Conservation (phyloP, 768 basidiomycete species). For the Sarcodon aspratus region DNA sequence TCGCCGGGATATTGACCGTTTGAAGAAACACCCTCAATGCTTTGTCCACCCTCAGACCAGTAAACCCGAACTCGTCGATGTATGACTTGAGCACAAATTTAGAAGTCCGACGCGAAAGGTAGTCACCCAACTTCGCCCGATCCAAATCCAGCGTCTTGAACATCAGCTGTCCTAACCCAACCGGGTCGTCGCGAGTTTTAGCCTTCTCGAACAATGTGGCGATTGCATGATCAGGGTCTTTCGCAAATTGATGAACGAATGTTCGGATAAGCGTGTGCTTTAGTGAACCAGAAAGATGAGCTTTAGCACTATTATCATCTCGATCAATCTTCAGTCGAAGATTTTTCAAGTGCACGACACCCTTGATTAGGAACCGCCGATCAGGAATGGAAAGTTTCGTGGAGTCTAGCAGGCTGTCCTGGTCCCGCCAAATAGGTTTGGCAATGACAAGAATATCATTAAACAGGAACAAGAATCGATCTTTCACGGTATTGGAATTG, state of each 20-base stretch:
- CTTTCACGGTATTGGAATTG: constrained; percentile 88
- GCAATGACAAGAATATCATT: constrained; percentile 89
- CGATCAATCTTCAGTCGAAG: constrained; percentile 63
- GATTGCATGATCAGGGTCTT: constrained; percentile 75
- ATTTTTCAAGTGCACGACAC: constrained; percentile 67
- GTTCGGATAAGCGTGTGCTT: constrained; percentile 55
- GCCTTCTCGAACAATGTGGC: constrained; percentile 54
- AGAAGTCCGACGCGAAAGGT: constrained; percentile 64
- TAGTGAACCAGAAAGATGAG: constrained; percentile 22
- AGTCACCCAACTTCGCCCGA: constrained; percentile 72
- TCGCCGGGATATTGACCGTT: constrained; percentile 56
- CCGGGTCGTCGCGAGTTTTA: constrained; percentile 50
- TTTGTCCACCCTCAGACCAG: constrained; percentile 74
- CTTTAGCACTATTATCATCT: constrained; percentile 41
- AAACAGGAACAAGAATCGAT: constrained; percentile 95
- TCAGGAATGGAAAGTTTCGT: constrained; percentile 49
- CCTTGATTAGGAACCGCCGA: constrained; percentile 81
- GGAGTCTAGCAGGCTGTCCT: constrained; percentile 48
- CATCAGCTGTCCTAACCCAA: constrained; percentile 61
- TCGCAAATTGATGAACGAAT: constrained; percentile 72
- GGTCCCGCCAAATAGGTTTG: constrained; percentile 72
- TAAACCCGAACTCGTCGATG: constrained; percentile 81
- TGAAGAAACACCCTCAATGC: constrained; percentile 85
- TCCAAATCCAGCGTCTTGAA: constrained; percentile 83
- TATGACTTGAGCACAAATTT: constrained; percentile 73